Conservation (phyloP, 257 asterid genomes). For the Nicotiana otophora region DNA sequence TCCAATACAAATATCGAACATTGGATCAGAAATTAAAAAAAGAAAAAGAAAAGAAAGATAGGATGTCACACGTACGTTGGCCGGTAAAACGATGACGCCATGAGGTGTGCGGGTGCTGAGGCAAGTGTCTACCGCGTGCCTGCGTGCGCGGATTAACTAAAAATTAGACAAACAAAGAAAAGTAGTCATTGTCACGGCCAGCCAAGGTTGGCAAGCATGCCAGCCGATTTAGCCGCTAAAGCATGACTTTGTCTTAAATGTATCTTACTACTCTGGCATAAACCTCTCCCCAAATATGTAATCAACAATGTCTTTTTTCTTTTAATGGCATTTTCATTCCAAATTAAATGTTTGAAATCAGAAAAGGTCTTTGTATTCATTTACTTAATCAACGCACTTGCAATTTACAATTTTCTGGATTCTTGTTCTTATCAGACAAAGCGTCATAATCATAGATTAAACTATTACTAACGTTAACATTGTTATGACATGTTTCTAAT, state of each 20-base stretch:
- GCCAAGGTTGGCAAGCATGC: not conserved
- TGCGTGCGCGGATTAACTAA: not conserved
- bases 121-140: constrained; percentile 15
- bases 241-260: not conserved
- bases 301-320: not conserved
- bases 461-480: no score
- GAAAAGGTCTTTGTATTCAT: not conserved
- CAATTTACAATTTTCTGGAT: not conserved
- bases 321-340: not conserved
- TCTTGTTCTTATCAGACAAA: not conserved
- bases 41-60: no score
- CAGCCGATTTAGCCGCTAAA: not conserved
- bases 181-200: not conserved
- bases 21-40: rapidly evolving
- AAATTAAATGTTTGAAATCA: not conserved
- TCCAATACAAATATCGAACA: no score
- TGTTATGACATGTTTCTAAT: not conserved
- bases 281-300: not conserved
- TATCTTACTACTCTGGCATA: no score
- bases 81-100: constrained; percentile 8
- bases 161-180: not conserved
- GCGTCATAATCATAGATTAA: not conserved
- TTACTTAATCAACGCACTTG: not conserved
- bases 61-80: not conserved
- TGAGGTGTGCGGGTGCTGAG: constrained; percentile 1